Base-by-base conservation (phyloP, 1,284 basidiomycete species). In the Takashimella tepidaria region DNA sequence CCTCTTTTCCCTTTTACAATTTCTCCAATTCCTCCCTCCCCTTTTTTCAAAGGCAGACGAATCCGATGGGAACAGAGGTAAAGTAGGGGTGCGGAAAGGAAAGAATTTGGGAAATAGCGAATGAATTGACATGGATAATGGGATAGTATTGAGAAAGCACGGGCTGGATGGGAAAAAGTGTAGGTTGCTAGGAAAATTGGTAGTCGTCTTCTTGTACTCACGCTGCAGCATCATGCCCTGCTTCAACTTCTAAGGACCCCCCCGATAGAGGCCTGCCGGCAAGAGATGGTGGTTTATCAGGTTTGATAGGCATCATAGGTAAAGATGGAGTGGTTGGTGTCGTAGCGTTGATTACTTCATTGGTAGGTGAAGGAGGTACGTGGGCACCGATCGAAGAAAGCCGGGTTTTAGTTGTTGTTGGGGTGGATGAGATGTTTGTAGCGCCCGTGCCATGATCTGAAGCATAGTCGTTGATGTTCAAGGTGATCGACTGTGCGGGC, bases 381-480 rank as follows among this genome's bases (percentile, higher is more conserved):
- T 20, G 24, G 50, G 21, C 31, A 41, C 45, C 24, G 41, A 40
- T 12, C 49, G 45, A 24, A 42, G 48, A 20, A 53, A 53, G 41
- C 41, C 22, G 12, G 43, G 44, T 37, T 41, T 40, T 31, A 41
- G 24, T 24, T 24, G 52, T 25, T 47, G 12, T 44, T 45, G 37
- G 23, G 42, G 40, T 6, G 51, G 37, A 40, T 44, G 48, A 22
- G 60, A 51, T 45, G 25, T n/a, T 22, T 37, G 45, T 31, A 41
- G 31, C 25, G 23, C 25, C 27, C 37, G 55, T 45, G 44, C 19
- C 25, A 31, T 41, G 27, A 41, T 41, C 41, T 37, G 55, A 46
- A 12, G 64, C 64, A 59, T 72, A 74, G 24, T 71, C 68, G 13
- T 62, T 62, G 26, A 74, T 60, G 51, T 74, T 74, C 45, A 74